Percentiles rank a stretch among this genome's conserved stretches.
These are phyloP conservation scores for Psilocybe mexicana DNA, from an alignment of 1,284 basidiomycete genomes.

Conservation along the genomic window DNA sequence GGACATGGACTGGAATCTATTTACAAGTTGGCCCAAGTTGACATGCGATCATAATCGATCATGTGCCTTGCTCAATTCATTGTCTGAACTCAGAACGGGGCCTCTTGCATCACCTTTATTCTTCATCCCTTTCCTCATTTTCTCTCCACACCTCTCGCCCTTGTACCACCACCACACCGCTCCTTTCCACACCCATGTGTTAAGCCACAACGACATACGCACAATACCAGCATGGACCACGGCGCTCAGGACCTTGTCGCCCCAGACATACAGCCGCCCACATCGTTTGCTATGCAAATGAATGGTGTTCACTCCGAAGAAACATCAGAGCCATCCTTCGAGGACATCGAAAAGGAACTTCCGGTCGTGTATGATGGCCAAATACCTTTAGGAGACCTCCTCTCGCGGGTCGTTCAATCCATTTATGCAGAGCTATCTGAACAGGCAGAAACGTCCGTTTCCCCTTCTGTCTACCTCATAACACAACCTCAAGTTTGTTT, in stretches of 20 bases:
- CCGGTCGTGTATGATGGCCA: conserved; percentile 77
- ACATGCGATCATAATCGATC: conserved; percentile 7
- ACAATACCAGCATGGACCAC: conserved; percentile 2
- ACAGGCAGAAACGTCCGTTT: conserved; percentile 80
- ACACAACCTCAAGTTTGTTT: neutral
- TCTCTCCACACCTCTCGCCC: neutral
- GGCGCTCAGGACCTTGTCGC: conserved; percentile 13
- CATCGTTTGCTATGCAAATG: conserved; percentile 1
- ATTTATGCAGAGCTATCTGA: conserved; percentile 85
- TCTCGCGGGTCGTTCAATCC: conserved; percentile 75
- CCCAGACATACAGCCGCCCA: conserved; percentile 11
- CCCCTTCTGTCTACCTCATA: neutral
- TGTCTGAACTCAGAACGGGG: neutral
- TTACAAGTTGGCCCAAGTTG: neutral
- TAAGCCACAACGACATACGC: neutral
- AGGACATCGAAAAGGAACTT: conserved; percentile 73
- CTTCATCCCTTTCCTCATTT: neutral
- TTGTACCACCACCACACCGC: neutral
- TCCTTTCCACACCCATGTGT: neutral
- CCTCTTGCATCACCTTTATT: neutral
- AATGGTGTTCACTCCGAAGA: conserved; percentile 13
- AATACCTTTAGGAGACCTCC: conserved; percentile 70
- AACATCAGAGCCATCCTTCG: conserved; percentile 42
- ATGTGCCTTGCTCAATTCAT: conserved; percentile 9
- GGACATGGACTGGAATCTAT: neutral